Percentiles rank a stretch among this genome's conserved stretches.
Evolutionary conservation across 2,329 filamentous ascomycete genomes (phyloP).

Genomic region (Laburnicola sp.): DNA sequence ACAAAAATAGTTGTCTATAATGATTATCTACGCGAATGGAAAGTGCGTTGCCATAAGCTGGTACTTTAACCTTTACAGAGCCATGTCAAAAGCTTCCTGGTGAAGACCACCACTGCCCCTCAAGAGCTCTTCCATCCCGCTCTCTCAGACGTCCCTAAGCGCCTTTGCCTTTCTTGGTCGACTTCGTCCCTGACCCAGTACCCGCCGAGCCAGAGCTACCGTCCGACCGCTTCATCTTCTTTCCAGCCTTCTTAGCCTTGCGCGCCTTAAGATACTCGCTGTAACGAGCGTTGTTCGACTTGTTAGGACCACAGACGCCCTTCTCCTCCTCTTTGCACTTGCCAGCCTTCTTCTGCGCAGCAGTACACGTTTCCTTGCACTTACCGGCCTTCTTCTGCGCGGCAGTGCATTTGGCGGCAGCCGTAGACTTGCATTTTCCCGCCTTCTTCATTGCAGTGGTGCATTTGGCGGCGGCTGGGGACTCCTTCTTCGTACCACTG

Average conservation of each 20-base stretch:
- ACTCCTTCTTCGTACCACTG: slow-evolving; percentile 1
- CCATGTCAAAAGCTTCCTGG: no score
- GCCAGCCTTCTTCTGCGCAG: background rate
- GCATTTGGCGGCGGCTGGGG: background rate
- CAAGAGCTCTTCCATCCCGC: no score
- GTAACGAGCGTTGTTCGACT: background rate
- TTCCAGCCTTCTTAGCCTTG: background rate
- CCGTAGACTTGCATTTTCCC: background rate
- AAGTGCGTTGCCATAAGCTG: no score
- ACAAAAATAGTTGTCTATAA: no score
- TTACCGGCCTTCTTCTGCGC: slow-evolving; percentile 1
- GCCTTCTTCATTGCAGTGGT: background rate
- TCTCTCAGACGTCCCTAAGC: no score
- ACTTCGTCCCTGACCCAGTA: background rate
- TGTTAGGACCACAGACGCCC: background rate
- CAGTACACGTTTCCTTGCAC: background rate
- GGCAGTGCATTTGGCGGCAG: background rate
- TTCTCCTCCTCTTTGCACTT: background rate
- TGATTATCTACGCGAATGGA: no score
- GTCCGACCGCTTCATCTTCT: slow-evolving; percentile 1
- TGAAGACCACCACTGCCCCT: no score
- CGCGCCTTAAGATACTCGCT: background rate
- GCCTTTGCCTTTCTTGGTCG: no score
- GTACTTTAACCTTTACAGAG: no score
- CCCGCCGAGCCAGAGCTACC: background rate